phyloP scores from a whole-genome alignment of 176 grass and related monocot genomes.

The Juncus inflexus region DNA sequence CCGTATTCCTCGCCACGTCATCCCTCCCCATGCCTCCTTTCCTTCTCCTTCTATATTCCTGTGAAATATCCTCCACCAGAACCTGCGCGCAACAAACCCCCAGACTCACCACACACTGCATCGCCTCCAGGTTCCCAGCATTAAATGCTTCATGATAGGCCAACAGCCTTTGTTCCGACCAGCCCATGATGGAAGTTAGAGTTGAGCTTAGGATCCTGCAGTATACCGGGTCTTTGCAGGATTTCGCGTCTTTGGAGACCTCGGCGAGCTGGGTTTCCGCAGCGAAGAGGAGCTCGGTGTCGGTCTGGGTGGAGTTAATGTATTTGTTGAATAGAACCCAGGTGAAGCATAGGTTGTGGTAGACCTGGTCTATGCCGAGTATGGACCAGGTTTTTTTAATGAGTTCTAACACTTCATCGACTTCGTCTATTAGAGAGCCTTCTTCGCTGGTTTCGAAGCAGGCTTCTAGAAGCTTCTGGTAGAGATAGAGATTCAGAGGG shows the following conservation, averaged over 20 bases:
- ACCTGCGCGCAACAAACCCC: slow-evolving; percentile 84
- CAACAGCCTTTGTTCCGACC: slow-evolving; percentile 96
- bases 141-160: slow-evolving; percentile 95
- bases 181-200: slow-evolving; percentile 88
- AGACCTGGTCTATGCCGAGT: slow-evolving; percentile 75
- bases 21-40: slow-evolving; percentile 50
- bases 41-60: slow-evolving; percentile 89
- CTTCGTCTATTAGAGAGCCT: slow-evolving; percentile 83
- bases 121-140: slow-evolving; percentile 85
- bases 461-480: slow-evolving; percentile 89
- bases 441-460: slow-evolving; percentile 83
- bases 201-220: slow-evolving; percentile 90
- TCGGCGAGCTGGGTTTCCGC: slow-evolving; percentile 78
- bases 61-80: slow-evolving; percentile 97
- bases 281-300: slow-evolving; percentile 80
- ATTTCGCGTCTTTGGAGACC: slow-evolving; percentile 89
- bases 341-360: slow-evolving; percentile 97
- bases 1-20: slow-evolving; percentile 77
- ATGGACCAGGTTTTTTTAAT: slow-evolving; percentile 96
- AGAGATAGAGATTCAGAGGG: slow-evolving; percentile 85
- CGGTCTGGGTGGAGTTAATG: slow-evolving; percentile 68
- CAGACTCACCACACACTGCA: slow-evolving; percentile 88
- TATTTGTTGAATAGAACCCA: slow-evolving; percentile 91
- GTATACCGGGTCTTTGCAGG: slow-evolving; percentile 86
- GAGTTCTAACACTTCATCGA: slow-evolving; percentile 89